Conservation (phyloP, 805 yeast genomes). For the Candida qinlingensis region DNA sequence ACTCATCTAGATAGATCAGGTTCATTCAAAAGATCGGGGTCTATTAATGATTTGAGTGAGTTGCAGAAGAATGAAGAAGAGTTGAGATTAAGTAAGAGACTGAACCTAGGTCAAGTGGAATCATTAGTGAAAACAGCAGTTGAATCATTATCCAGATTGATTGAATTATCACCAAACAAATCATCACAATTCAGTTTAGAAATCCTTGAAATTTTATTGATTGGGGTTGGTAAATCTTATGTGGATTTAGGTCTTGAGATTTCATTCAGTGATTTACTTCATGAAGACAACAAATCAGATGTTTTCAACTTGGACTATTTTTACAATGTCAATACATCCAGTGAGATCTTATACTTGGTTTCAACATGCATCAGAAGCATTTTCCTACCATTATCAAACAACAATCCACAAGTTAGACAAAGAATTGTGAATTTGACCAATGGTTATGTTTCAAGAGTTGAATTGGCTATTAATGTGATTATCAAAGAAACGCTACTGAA, state of each 20-base stretch:
- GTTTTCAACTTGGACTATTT: slow-evolving; percentile 42
- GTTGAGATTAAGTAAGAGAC: slow-evolving; percentile 10
- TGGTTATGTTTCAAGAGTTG: slow-evolving; percentile 52
- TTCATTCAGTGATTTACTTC: slow-evolving; percentile 44
- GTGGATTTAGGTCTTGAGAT: slow-evolving; percentile 73
- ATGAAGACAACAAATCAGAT: slow-evolving; percentile 28
- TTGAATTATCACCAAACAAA: slow-evolving; percentile 67
- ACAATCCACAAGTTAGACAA: slow-evolving; percentile 50
- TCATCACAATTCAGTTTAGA: slow-evolving; percentile 54
- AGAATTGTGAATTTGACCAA: slow-evolving; percentile 60
- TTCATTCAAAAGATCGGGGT: slow-evolving; percentile 26
- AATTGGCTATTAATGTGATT: slow-evolving; percentile 59
- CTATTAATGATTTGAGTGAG: slow-evolving; percentile 9
- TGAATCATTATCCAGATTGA: slow-evolving; percentile 71
- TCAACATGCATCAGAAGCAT: slow-evolving; percentile 72
- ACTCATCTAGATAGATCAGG: slow-evolving; percentile 41
- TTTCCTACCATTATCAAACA: slow-evolving; percentile 66
- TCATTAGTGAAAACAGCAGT: slow-evolving; percentile 61
- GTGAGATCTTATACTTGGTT: slow-evolving; percentile 58
- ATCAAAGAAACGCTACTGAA: slow-evolving; percentile 53
- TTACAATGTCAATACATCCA: slow-evolving; percentile 43
- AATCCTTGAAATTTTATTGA: slow-evolving; percentile 58
- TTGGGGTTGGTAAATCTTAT: slow-evolving; percentile 68
- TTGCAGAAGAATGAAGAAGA: slow-evolving; percentile 3
- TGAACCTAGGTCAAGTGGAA: slow-evolving; percentile 48